phyloP scores from a whole-genome alignment of 192 early-diverging fungal genomes.

The Coemansia sp. region DNA sequence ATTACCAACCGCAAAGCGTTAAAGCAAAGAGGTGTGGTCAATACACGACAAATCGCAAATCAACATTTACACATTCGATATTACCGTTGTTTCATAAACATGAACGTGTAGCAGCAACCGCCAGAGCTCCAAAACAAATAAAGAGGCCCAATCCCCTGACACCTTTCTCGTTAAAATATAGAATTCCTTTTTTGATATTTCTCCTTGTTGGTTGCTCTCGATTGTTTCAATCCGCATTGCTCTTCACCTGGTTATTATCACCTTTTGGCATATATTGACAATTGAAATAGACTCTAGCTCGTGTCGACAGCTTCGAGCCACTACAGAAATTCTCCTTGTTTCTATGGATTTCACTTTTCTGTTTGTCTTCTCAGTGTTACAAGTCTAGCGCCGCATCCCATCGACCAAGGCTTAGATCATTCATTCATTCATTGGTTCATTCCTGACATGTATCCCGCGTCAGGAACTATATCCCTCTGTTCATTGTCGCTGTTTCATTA shows the following conservation, averaged over 20 bases:
- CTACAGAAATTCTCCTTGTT: background rate
- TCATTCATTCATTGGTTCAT: background rate
- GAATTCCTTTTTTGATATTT: conserved; percentile 4
- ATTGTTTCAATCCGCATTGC: conserved; percentile 25
- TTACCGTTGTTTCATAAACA: no score
- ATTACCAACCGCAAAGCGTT: no score
- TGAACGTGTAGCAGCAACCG: no score
- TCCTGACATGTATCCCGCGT: background rate
- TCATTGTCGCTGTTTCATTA: background rate
- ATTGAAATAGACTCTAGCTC: background rate
- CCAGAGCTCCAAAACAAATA: background rate
- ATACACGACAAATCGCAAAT: no score
- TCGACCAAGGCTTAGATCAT: background rate
- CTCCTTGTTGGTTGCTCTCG: conserved; percentile 18
- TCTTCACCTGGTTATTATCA: conserved; percentile 14
- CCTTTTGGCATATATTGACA: background rate
- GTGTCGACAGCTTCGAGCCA: conserved; percentile 1
- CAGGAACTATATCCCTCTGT: no score
- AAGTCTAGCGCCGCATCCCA: background rate
- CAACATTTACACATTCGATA: no score
- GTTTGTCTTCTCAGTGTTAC: background rate
- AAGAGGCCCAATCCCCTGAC: background rate
- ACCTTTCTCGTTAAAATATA: background rate
- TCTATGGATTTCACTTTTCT: background rate
- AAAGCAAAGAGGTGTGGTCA: no score